phyloP scores from a whole-genome alignment of 208 protist species.

The Wallacemonas sp. region DNA sequence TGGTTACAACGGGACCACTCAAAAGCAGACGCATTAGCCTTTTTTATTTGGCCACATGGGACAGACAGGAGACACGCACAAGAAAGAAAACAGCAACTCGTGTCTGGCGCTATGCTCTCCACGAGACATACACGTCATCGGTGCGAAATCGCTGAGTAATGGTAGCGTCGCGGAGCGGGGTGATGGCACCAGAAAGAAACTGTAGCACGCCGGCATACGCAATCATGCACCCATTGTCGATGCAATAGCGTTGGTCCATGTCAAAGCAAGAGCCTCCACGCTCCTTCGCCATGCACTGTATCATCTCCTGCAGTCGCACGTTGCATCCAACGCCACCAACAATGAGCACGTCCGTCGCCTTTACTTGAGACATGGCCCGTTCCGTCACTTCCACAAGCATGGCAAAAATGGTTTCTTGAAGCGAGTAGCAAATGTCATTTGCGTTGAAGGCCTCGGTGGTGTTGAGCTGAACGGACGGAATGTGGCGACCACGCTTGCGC shows the following conservation, averaged over 20 bases:
- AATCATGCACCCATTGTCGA: slow-evolving; percentile 99
- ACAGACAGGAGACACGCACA: neutral
- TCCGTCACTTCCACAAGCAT: slow-evolving; percentile 99
- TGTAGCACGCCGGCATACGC: slow-evolving; percentile 96
- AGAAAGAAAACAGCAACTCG: neutral
- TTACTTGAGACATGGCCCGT: slow-evolving; percentile 98
- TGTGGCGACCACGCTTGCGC: slow-evolving; percentile 10
- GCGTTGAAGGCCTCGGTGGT: slow-evolving; percentile 76
- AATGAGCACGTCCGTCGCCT: slow-evolving; percentile 95
- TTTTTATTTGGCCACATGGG: neutral
- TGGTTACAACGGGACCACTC: no score
- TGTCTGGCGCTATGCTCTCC: slow-evolving; percentile 65
- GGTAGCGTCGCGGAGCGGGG: slow-evolving; percentile 64
- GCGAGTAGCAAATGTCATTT: slow-evolving; percentile 98
- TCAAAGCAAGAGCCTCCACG: slow-evolving; percentile 87
- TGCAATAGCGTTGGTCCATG: slow-evolving; percentile 98
- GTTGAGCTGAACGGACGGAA: slow-evolving; percentile 25
- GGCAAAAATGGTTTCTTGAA: slow-evolving; percentile 99
- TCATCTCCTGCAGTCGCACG: slow-evolving; percentile 96
- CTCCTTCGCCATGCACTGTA: slow-evolving; percentile 91
- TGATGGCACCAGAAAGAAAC: slow-evolving; percentile 79
- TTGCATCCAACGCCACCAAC: slow-evolving; percentile 99
- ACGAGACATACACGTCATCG: slow-evolving; percentile 94
- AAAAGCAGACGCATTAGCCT: no score
- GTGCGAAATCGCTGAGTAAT: slow-evolving; percentile 94